Percentiles rank a stretch among this genome's conserved stretches.
Evolutionary conservation across 306 rosid genomes (phyloP).

Genomic region (Medicago arabica): DNA sequence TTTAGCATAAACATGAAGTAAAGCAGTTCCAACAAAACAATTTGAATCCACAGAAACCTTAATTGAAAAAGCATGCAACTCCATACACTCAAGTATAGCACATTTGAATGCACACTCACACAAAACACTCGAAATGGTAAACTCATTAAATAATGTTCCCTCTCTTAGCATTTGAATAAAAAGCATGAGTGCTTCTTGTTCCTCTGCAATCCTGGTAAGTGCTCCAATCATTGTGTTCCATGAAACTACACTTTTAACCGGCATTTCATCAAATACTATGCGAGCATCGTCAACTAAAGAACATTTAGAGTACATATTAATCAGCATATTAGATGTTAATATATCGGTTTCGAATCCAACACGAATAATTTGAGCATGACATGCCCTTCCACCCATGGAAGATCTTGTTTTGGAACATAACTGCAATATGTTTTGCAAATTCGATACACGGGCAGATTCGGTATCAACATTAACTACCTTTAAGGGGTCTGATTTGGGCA

Average conservation of each 20-base stretch:
- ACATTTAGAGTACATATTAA: slow-evolving; percentile 79
- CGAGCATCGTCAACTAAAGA: slow-evolving; percentile 58
- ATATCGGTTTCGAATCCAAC: slow-evolving; percentile 59
- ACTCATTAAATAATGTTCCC: slow-evolving; percentile 66
- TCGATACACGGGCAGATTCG: slow-evolving; percentile 41
- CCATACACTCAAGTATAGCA: slow-evolving; percentile 66
- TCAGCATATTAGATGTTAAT: slow-evolving; percentile 74
- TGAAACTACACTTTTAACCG: slow-evolving; percentile 71
- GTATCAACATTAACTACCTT: slow-evolving; percentile 38
- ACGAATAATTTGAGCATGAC: slow-evolving; percentile 68
- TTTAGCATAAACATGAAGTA: slow-evolving; percentile 80
- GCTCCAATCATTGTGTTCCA: slow-evolving; percentile 90
- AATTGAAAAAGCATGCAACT: slow-evolving; percentile 73
- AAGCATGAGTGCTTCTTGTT: slow-evolving; percentile 65
- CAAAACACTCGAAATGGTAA: slow-evolving; percentile 83
- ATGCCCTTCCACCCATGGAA: slow-evolving; percentile 59
- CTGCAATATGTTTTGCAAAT: slow-evolving; percentile 64
- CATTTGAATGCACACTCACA: slow-evolving; percentile 72
- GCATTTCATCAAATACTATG: slow-evolving; percentile 68
- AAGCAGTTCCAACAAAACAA: slow-evolving; percentile 82
- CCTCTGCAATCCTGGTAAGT: slow-evolving; percentile 61
- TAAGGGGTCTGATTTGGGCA: slow-evolving; percentile 32
- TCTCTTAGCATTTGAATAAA: slow-evolving; percentile 73
- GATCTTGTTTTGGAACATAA: slow-evolving; percentile 58
- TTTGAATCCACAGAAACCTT: slow-evolving; percentile 72